Conservation (phyloP, 306 rosid genomes). For the Prunus mume region DNA sequence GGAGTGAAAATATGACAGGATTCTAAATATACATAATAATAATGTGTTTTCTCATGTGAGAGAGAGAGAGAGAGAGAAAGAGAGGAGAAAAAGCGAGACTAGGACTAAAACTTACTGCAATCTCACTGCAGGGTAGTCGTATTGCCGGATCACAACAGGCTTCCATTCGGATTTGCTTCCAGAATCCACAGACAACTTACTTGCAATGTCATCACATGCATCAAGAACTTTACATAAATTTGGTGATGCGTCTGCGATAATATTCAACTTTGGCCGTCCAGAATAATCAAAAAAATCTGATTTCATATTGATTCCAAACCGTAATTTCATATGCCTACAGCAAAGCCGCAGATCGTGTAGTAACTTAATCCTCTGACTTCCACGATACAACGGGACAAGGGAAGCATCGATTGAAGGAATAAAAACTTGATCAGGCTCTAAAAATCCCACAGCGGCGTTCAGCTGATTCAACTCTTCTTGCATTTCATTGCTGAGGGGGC, state of each 20-base stretch:
- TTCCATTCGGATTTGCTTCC: constrained; percentile 75
- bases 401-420: constrained; percentile 56
- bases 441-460: constrained; percentile 33
- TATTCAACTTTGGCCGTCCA: constrained; percentile 62
- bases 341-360: constrained; percentile 66
- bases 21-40: too few species aligned
- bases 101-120: constrained; percentile 68
- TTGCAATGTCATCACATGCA: constrained; percentile 60
- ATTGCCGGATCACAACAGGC: constrained; percentile 65
- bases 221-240: constrained; percentile 73
- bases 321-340: constrained; percentile 58
- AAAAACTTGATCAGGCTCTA: constrained; percentile 51
- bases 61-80: neutral
- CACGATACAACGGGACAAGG: constrained; percentile 41
- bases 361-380: constrained; percentile 67
- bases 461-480: constrained; percentile 31
- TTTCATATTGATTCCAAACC: constrained; percentile 64
- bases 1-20: too few species aligned
- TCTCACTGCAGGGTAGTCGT: constrained; percentile 73
- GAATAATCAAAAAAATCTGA: constrained; percentile 52
- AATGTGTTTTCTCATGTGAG: neutral
- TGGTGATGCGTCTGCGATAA: constrained; percentile 62
- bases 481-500: constrained; percentile 34
- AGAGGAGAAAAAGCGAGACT: neutral
- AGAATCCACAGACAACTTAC: constrained; percentile 48